Percentiles rank a stretch among this genome's conserved stretches.
phyloP scores from a whole-genome alignment of 495 filamentous ascomycete species.

The Paragyromitra xinjiangensis region DNA sequence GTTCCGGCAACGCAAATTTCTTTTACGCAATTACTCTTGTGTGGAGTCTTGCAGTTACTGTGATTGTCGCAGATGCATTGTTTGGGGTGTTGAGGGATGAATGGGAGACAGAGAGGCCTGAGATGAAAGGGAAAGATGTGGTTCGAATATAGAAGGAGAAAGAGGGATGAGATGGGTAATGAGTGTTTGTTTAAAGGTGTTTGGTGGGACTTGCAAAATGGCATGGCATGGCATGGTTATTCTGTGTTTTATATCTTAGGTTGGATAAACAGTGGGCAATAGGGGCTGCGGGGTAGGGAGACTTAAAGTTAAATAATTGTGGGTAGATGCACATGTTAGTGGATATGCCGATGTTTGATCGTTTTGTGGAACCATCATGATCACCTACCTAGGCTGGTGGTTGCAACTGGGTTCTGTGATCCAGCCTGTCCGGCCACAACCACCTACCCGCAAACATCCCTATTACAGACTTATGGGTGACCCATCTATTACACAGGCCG shows the following conservation, averaged over 20 bases:
- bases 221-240: constrained; percentile 15
- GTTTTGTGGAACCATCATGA: neutral
- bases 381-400: neutral
- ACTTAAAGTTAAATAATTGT: neutral
- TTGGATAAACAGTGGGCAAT: neutral
- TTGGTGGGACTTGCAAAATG: constrained; percentile 12
- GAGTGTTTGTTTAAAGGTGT: constrained; percentile 16
- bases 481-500: too few species aligned
- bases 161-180: neutral
- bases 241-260: constrained; percentile 13
- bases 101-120: constrained; percentile 90
- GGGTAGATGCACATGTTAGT: neutral
- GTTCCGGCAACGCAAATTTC: constrained; percentile 97
- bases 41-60: constrained; percentile 87
- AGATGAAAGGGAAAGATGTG: constrained; percentile 85
- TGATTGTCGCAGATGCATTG: constrained; percentile 78
- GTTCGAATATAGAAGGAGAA: constrained; percentile 71
- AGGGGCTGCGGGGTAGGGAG: neutral
- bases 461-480: too few species aligned
- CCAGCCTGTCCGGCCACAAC: neutral
- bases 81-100: constrained; percentile 92
- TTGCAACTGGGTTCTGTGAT: neutral
- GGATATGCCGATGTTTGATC: neutral
- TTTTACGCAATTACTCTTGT: constrained; percentile 99
- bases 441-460: too few species aligned